Evolutionary conservation across 2,329 filamentous ascomycete species (phyloP).

Genomic region (Talaromyces sp.): DNA sequence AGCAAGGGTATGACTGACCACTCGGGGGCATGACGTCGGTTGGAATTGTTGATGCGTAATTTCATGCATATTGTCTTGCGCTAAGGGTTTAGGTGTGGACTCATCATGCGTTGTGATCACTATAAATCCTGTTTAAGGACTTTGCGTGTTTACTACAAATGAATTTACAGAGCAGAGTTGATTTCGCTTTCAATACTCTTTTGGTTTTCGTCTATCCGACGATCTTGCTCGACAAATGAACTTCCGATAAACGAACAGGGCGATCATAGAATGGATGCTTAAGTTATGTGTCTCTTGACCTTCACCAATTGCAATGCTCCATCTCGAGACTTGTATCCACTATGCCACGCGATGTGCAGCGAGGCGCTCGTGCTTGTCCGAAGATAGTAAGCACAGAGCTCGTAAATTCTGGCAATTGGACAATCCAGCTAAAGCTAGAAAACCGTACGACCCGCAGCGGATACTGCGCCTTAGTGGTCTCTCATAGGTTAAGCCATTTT

Average conservation of each 20-base stretch:
- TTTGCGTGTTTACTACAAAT: too few species aligned
- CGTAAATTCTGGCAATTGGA: not conserved
- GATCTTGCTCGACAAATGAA: not conserved
- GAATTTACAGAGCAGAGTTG: too few species aligned
- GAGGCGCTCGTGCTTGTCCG: not conserved
- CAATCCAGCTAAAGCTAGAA: not conserved
- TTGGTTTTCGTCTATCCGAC: too few species aligned
- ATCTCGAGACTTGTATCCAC: not conserved
- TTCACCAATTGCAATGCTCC: not conserved
- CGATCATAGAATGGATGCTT: not conserved
- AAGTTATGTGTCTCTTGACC: too few species aligned
- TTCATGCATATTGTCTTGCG: not conserved
- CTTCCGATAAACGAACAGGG: not conserved
- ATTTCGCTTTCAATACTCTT: not conserved
- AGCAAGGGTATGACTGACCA: not conserved
- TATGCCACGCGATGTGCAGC: conserved; percentile 6
- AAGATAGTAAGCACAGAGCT: not conserved
- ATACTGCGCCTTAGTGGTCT: not conserved
- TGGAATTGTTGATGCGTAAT: not conserved
- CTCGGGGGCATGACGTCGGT: not conserved
- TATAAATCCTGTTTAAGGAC: not conserved
- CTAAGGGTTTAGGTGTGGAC: not conserved
- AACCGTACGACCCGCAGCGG: not conserved
- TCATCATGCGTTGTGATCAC: not conserved
- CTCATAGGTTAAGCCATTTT: not conserved